phyloP scores from a whole-genome alignment of 805 yeast genomes.

The Brettanomyces custersianus region DNA sequence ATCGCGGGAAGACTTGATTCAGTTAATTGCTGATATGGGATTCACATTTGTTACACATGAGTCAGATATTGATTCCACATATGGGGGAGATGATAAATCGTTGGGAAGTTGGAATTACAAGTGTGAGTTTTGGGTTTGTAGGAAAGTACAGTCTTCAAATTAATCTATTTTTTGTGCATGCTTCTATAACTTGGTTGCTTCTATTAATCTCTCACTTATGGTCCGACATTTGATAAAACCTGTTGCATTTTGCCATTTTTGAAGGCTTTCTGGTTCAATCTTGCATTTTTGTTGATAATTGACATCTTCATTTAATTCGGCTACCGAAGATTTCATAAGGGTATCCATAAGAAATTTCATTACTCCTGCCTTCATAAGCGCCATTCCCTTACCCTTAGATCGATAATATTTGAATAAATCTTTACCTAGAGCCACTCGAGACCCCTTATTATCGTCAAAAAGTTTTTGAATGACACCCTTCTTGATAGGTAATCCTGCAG shows the following conservation, averaged over 20 bases:
- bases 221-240: slow-evolving; percentile 10
- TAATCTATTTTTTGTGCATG: background rate
- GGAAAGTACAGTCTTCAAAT: slow-evolving; percentile 14
- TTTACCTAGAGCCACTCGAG: slow-evolving; percentile 28
- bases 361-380: slow-evolving; percentile 15
- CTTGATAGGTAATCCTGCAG: slow-evolving; percentile 39
- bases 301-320: background rate
- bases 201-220: slow-evolving; percentile 2
- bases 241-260: slow-evolving; percentile 14
- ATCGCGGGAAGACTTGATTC: slow-evolving; percentile 43
- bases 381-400: slow-evolving; percentile 27
- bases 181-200: background rate
- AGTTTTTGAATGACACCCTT: slow-evolving; percentile 30
- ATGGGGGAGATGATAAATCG: slow-evolving; percentile 41
- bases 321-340: slow-evolving; percentile 3
- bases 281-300: slow-evolving; percentile 3
- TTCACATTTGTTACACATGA: slow-evolving; percentile 40
- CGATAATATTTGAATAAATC: slow-evolving; percentile 34
- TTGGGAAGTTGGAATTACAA: slow-evolving; percentile 49
- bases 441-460: slow-evolving; percentile 29
- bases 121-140: slow-evolving; percentile 65
- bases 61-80: slow-evolving; percentile 37
- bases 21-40: slow-evolving; percentile 37
- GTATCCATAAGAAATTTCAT: slow-evolving; percentile 10
- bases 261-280: slow-evolving; percentile 9